A percentile compares a stretch with the other conserved stretches of the same genome.
phyloP scores from a whole-genome alignment of 768 basidiomycete genomes.

The Suillus paluster region DNA sequence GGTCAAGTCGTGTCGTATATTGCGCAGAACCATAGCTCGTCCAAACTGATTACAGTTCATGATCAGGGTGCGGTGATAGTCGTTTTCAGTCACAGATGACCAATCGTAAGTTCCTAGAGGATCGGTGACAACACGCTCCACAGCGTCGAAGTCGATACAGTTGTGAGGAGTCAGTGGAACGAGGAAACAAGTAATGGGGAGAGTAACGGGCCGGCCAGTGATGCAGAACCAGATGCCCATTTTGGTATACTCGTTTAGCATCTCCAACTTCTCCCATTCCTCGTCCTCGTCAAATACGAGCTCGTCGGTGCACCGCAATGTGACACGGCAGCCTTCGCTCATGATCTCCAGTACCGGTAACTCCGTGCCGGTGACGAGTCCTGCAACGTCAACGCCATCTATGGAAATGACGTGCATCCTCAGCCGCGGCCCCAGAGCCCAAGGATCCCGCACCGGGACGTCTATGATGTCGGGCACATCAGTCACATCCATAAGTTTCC shows the following conservation, averaged over 20 bases:
- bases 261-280: constrained; percentile 48
- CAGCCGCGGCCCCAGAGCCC: constrained; percentile 57
- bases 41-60: constrained; percentile 60
- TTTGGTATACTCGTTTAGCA: constrained; percentile 71
- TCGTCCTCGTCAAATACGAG: constrained; percentile 51
- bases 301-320: constrained; percentile 52
- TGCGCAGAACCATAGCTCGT: constrained; percentile 56
- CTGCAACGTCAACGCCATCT: constrained; percentile 54
- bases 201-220: constrained; percentile 57
- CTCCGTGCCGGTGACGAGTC: constrained; percentile 67
- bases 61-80: constrained; percentile 56
- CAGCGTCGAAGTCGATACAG: constrained; percentile 61
- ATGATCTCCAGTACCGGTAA: constrained; percentile 53
- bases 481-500: constrained; percentile 45
- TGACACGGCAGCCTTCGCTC: constrained; percentile 33
- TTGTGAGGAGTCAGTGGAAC: constrained; percentile 59
- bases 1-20: constrained; percentile 67
- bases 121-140: constrained; percentile 52
- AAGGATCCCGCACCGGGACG: constrained; percentile 68
- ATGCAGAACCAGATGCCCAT: constrained; percentile 64
- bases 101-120: constrained; percentile 61
- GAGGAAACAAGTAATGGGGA: constrained; percentile 62
- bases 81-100: constrained; percentile 51
- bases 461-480: constrained; percentile 57
- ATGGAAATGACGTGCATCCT: constrained; percentile 69